Evolutionary conservation across 805 yeast species (phyloP).

Genomic region (Suhomyces sp.): DNA sequence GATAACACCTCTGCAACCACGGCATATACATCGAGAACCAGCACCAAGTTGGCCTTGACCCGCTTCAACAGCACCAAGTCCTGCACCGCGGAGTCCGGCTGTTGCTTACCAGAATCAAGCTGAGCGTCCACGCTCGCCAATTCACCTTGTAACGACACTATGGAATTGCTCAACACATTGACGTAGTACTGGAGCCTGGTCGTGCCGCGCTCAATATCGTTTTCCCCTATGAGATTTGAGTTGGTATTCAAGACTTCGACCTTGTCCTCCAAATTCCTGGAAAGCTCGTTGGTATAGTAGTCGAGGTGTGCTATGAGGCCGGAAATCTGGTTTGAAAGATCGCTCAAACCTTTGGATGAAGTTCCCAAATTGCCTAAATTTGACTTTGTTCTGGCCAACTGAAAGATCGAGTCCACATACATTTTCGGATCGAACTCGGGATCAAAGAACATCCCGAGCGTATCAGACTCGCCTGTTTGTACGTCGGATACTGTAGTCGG

Average conservation of each 20-base stretch:
- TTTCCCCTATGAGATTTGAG: slow-evolving; percentile 41
- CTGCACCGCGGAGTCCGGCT: slow-evolving; percentile 20
- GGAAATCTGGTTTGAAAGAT: slow-evolving; percentile 48
- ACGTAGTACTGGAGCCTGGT: slow-evolving; percentile 61
- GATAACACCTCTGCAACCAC: slow-evolving; percentile 5
- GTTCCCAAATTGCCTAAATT: neutral
- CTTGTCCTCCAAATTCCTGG: slow-evolving; percentile 51
- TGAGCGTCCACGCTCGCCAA: slow-evolving; percentile 15
- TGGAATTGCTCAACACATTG: slow-evolving; percentile 57
- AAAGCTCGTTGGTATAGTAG: slow-evolving; percentile 57
- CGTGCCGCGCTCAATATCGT: slow-evolving; percentile 12
- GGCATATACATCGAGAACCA: slow-evolving; percentile 47
- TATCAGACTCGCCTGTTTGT: slow-evolving; percentile 21
- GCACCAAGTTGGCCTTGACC: slow-evolving; percentile 44
- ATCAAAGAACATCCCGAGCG: slow-evolving; percentile 66
- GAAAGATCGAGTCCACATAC: slow-evolving; percentile 61
- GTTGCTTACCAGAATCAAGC: neutral
- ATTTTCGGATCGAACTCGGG: slow-evolving; percentile 62
- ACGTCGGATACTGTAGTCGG: neutral
- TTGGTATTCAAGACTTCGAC: slow-evolving; percentile 44
- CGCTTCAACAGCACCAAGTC: slow-evolving; percentile 43
- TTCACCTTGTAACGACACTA: slow-evolving; percentile 47
- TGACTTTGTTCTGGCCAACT: slow-evolving; percentile 37
- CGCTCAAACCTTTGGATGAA: slow-evolving; percentile 24
- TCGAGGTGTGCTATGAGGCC: slow-evolving; percentile 58